Base-by-base conservation (phyloP, 1,284 basidiomycete species). In the Fistulinella cinereoalba region DNA sequence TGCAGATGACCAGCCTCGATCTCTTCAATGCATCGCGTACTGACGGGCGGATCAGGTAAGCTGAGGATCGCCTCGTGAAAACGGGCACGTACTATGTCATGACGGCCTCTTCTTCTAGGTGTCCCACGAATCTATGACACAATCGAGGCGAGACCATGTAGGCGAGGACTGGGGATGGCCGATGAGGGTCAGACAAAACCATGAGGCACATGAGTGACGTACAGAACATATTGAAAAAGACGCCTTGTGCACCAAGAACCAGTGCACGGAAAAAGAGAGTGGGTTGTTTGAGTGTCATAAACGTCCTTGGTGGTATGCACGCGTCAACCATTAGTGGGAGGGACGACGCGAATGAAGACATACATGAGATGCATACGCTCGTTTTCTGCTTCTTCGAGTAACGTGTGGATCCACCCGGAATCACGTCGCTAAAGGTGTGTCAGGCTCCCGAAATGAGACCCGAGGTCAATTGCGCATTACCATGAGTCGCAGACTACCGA, bases 71-170 rank as follows among this genome's bases (percentile, higher is more conserved):
- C 56, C 56, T 65, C 62, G 48, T 47, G 50, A 43, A 55, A 55
- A 32, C 41, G 23, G 32, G 37, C 19, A 64, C 76, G 56, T 47
- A 88, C 88, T 92, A 96, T 19, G 94, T 97, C 37, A 85, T 52
- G 6, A 96, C 92, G 4, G 95, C 95, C 68, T 98, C 94, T 71
- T 98, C 95, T 62, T 98, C 96, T 9, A 99, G 75, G 60, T 92
- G 74, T n/a, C 80, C 96, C 37, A 98, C 95, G 65, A 98, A 98
- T 25, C 96, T 88, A 69, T 98, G 96, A 53, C 90, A 92, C 1
- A 82, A 79, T 46, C 76, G 75, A 1, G 96, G 96, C 0, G 90
- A 88, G 40, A 95, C 55, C 46, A 95, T 66, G 66, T 96, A 97
- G 21, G 84, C 79, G 25, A 93, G 64, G 77, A 90, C 85, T 88